Evolutionary conservation across 1,284 basidiomycete species (phyloP), one percentile per base, ranked within the genome.

Genomic region (Irpex sp.): DNA sequence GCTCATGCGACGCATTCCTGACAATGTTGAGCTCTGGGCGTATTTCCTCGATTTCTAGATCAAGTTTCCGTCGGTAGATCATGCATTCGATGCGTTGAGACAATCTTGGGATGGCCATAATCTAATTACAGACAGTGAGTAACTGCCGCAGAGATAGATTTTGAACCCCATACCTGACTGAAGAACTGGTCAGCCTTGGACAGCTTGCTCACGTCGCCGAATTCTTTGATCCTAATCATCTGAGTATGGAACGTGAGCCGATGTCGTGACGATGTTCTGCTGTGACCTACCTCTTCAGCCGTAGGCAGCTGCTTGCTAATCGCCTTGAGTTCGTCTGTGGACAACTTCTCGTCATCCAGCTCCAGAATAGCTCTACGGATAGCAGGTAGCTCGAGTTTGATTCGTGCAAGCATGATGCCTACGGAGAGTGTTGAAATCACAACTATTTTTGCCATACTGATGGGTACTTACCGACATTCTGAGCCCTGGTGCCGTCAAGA

Each of bases 101-200:
- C 5, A 96, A 80, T 21, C 91, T 79, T 1, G 93, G 91, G 53
- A 96, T 88, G 3, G 77, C 78, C 74, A 90, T 88, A 64, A 96
- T 90, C 87, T 94, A 65, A 3, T 65, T 61, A 35, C 64, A 23
- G 21, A 49, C 64, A 21, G 18, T 53, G 49, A 58, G 3, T 45
- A 16, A 36, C 35, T 23, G 9, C 47, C 21, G 35, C 23, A 10
- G 28, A 33, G 28, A 19, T 10, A 35, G 18, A 36, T 7, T 19
- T 45, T 16, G 35, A 21, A 19, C 14, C 68, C 75, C 64, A 21
- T 61, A 90, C 91, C 79, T 91, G 84, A 61, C 79, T 78, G 70
- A 95, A 91, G 74, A 91, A 96, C 69, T 89, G 89, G 70, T 97
- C 94, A 18, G 92, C 87, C 68, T 91, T 92, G 4, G 90, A 84